A percentile compares a stretch with the other conserved stretches of the same genome.
Conservation (phyloP, 2,329 filamentous ascomycete genomes). For the Colletotrichum sublineola region DNA sequence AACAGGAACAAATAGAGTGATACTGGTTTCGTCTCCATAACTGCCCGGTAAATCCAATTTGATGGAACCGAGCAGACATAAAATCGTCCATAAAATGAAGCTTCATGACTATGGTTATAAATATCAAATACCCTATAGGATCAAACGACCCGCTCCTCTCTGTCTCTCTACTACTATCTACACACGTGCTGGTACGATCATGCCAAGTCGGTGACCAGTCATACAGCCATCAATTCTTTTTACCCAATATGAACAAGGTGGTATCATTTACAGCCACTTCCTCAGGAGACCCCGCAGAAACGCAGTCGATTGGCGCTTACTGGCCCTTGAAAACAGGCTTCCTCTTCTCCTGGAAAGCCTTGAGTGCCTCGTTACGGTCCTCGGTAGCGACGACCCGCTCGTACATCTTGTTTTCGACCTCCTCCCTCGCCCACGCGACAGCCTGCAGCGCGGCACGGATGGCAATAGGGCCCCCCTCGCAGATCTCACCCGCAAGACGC, state of each 20-base stretch:
- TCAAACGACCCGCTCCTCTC: background rate
- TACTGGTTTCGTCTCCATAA: background rate
- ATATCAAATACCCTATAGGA: background rate
- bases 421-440: slow-evolving; percentile 78
- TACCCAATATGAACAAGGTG: background rate
- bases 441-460: slow-evolving; percentile 84
- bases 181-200: background rate
- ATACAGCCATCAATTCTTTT: no score
- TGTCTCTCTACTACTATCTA: slow-evolving; percentile 1
- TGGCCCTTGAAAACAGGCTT: slow-evolving; percentile 70
- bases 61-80: no score
- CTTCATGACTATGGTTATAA: background rate
- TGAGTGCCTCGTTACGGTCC: slow-evolving; percentile 89
- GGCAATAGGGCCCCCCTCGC: slow-evolving; percentile 88
- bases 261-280: background rate
- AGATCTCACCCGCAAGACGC: slow-evolving; percentile 84
- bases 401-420: slow-evolving; percentile 90
- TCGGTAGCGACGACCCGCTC: slow-evolving; percentile 84
- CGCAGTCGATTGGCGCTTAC: slow-evolving; percentile 45
- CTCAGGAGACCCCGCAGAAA: background rate
- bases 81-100: background rate
- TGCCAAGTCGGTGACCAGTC: background rate
- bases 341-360: slow-evolving; percentile 80
- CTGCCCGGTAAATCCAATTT: background rate
- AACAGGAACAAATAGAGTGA: slow-evolving; percentile 6